phyloP scores from a whole-genome alignment of 495 filamentous ascomycete genomes.

The Penicillium odoratum region DNA sequence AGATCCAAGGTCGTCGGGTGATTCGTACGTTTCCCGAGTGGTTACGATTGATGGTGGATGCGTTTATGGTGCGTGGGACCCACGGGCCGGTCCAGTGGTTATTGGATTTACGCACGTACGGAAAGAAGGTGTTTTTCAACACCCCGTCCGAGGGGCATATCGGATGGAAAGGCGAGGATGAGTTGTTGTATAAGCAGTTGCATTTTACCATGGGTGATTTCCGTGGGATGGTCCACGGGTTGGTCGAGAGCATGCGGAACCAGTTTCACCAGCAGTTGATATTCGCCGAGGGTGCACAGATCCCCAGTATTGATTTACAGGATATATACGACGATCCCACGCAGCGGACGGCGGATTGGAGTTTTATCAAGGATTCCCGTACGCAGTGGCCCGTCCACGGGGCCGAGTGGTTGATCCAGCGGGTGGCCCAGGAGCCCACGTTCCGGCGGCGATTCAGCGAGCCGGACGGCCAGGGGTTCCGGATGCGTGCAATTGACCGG shows the following conservation, averaged over 20 bases:
- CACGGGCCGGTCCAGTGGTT: not conserved
- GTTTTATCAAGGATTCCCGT: not conserved
- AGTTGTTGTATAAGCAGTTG: constrained; percentile 1
- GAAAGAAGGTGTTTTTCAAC: not conserved
- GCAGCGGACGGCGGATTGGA: not conserved
- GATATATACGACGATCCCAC: not conserved
- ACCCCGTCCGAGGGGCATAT: not conserved
- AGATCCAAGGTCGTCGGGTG: not conserved
- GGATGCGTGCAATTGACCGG: not conserved
- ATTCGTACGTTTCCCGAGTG: not conserved
- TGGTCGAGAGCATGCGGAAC: not conserved
- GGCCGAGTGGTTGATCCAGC: not conserved
- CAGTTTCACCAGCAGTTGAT: not conserved
- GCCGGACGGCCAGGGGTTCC: not conserved
- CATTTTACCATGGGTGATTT: not conserved
- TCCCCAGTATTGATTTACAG: not conserved
- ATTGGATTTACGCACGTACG: not conserved
- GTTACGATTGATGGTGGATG: not conserved
- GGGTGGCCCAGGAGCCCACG: not conserved
- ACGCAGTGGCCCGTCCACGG: not conserved
- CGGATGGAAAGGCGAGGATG: not conserved
- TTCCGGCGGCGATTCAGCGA: not conserved
- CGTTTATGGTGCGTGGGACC: not conserved
- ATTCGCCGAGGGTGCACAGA: not conserved
- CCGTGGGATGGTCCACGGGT: not conserved